Conservation (phyloP, 352 stramenopile genomes). For the Phytopythium montanum region DNA sequence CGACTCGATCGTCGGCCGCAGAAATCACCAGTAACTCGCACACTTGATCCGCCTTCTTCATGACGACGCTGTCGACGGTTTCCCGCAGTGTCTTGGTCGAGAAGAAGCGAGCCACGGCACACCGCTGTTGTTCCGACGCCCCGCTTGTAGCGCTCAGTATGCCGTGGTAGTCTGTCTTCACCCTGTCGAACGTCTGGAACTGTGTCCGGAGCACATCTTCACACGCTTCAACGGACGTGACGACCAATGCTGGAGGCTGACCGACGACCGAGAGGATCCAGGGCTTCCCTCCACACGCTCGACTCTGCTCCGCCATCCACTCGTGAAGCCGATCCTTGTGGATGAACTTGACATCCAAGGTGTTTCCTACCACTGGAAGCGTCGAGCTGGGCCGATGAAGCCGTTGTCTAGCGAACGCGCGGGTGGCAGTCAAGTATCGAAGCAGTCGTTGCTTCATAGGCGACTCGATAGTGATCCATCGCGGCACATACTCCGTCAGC, state of each 20-base stretch:
- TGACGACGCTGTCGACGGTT: constrained; percentile 8
- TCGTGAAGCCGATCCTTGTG: constrained; percentile 24
- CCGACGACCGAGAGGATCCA: constrained; percentile 29
- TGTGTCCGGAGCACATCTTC: constrained; percentile 37
- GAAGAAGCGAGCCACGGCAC: constrained; percentile 70
- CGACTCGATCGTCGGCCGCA: constrained; percentile 24
- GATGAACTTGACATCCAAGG: constrained; percentile 16
- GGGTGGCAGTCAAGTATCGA: background rate
- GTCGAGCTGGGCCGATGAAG: constrained; percentile 10
- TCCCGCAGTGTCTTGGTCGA: constrained; percentile 19
- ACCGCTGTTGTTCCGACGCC: constrained; percentile 39
- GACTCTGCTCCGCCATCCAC: constrained; percentile 29
- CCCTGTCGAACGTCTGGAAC: constrained; percentile 50
- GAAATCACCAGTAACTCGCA: constrained; percentile 31
- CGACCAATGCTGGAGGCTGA: constrained; percentile 21
- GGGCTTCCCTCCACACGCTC: constrained; percentile 14
- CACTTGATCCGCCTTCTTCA: constrained; percentile 16
- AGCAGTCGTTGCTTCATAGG: background rate
- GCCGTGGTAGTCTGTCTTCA: constrained; percentile 38
- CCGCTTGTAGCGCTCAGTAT: constrained; percentile 41
- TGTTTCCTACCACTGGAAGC: constrained; percentile 29
- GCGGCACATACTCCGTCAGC: background rate
- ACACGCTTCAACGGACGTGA: constrained; percentile 23
- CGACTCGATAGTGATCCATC: background rate
- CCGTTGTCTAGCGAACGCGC: no score